Percentiles rank a stretch among this genome's conserved stretches.
phyloP scores from a whole-genome alignment of 1,284 basidiomycete species.

The Cutaneotrichosporon curvatum region DNA sequence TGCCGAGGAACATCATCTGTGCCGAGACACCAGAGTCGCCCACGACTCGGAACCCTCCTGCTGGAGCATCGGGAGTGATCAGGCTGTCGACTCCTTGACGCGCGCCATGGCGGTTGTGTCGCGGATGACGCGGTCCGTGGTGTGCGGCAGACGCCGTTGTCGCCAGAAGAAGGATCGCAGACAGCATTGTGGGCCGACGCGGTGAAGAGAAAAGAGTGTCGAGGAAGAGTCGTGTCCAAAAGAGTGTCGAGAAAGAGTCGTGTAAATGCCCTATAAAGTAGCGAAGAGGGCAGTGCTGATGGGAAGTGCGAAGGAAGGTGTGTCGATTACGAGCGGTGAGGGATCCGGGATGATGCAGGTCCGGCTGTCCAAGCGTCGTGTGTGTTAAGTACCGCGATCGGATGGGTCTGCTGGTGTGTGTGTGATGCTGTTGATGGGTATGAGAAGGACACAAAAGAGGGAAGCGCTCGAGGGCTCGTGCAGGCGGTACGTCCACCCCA shows the following conservation, averaged over 20 bases:
- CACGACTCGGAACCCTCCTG: conserved; percentile 36
- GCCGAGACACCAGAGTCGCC: conserved; percentile 48
- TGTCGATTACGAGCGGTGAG: too few relatives aligned
- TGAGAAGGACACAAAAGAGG: too few relatives aligned
- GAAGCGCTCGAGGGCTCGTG: too few relatives aligned
- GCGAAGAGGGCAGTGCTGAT: too few relatives aligned
- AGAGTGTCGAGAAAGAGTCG: neutral
- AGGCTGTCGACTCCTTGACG: conserved; percentile 2
- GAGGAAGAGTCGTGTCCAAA: neutral
- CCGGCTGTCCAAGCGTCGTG: too few relatives aligned
- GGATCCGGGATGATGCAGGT: too few relatives aligned
- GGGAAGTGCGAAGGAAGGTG: too few relatives aligned
- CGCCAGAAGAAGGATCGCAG: conserved; percentile 5
- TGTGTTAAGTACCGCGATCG: too few relatives aligned
- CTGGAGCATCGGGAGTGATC: conserved; percentile 9
- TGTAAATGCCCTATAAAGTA: too few relatives aligned
- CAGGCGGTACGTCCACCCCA: too few relatives aligned
- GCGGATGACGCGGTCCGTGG: neutral
- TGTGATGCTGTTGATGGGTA: too few relatives aligned
- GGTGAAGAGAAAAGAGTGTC: neutral
- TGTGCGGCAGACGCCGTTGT: neutral
- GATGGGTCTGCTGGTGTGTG: too few relatives aligned
- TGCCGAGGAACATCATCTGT: conserved; percentile 47
- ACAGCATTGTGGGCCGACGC: conserved; percentile 7
- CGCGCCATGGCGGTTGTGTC: conserved; percentile 7